Percentiles rank a stretch among this genome's conserved stretches.
Conservation (phyloP, 1,284 basidiomycete species). For the Bjerkandera adusta region DNA sequence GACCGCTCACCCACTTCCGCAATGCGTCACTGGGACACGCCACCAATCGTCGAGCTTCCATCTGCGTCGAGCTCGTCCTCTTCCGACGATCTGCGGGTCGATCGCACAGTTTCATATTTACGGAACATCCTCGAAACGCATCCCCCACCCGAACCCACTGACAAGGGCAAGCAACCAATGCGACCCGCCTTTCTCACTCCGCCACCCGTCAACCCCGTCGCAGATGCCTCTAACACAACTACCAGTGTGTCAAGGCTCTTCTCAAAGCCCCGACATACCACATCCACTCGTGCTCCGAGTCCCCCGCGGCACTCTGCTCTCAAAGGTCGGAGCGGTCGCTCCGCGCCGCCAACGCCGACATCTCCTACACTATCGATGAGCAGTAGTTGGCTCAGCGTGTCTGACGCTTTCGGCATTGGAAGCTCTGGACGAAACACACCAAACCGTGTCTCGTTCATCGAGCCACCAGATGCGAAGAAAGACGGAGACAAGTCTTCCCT, state of each 20-base stretch:
- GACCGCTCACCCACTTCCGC: conserved; percentile 25
- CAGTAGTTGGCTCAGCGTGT: conserved; percentile 29
- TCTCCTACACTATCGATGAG: conserved; percentile 25
- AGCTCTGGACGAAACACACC: conserved; percentile 54
- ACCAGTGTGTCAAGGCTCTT: conserved; percentile 74
- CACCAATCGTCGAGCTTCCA: conserved; percentile 54
- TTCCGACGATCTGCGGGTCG: conserved; percentile 45
- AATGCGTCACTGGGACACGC: conserved; percentile 40
- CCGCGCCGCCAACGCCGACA: conserved; percentile 32
- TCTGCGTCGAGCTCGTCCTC: conserved; percentile 40
- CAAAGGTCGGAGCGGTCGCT: conserved; percentile 60
- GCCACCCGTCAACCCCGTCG: conserved; percentile 48
- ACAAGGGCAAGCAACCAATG: conserved; percentile 34
- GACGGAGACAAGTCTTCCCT: conserved; percentile 19
- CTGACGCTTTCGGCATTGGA: conserved; percentile 26
- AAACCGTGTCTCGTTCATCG: conserved; percentile 73
- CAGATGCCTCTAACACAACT: conserved; percentile 66
- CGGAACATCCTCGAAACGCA: conserved; percentile 66
- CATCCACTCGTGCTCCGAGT: conserved; percentile 31
- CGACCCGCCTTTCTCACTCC: conserved; percentile 28
- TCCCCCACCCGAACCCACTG: conserved; percentile 21
- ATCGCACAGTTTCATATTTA: conserved; percentile 61
- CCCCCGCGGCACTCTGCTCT: conserved; percentile 34
- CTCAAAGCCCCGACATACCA: conserved; percentile 39
- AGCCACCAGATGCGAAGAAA: conserved; percentile 53